phyloP scores from a whole-genome alignment of 352 stramenopile genomes.

The Pythium plurisporium region DNA sequence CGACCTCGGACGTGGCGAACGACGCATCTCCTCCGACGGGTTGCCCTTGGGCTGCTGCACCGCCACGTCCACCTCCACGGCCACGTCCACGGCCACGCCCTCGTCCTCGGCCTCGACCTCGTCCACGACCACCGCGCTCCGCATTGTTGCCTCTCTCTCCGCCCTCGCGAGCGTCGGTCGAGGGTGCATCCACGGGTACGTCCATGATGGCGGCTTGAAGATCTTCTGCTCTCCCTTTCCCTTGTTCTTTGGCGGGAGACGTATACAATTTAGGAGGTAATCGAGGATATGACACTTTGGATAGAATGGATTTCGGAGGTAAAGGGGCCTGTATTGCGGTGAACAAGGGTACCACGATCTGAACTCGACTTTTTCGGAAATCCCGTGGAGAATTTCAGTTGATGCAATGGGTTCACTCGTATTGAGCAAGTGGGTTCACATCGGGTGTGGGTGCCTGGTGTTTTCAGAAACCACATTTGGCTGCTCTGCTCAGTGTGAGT shows the following conservation, averaged over 20 bases:
- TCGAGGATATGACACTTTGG: too few relatives aligned
- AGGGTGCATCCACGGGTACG: too few relatives aligned
- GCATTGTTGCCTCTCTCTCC: too few relatives aligned
- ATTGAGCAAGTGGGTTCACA: too few relatives aligned
- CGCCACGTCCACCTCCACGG: slow-evolving; percentile 1
- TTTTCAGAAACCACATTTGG: too few relatives aligned
- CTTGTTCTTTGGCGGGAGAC: neutral
- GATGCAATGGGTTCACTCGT: slow-evolving; percentile 1
- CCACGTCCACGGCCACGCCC: slow-evolving; percentile 1
- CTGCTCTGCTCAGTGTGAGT: too few relatives aligned
- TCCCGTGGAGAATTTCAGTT: neutral
- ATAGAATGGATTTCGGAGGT: too few relatives aligned
- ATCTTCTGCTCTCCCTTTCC: too few relatives aligned
- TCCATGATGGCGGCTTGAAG: too few relatives aligned
- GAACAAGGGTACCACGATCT: neutral
- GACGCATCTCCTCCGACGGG: too few relatives aligned
- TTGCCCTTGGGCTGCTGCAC: neutral
- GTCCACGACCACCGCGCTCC: neutral
- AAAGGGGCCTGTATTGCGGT: neutral
- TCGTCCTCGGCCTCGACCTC: neutral
- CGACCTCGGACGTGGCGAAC: too few relatives aligned
- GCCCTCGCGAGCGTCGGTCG: neutral
- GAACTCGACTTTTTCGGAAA: neutral
- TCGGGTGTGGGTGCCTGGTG: neutral
- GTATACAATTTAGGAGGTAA: too few relatives aligned